Evolutionary conservation across 371 early-diverging fungal species (phyloP).

Genomic region (Entomophthora muscae): DNA sequence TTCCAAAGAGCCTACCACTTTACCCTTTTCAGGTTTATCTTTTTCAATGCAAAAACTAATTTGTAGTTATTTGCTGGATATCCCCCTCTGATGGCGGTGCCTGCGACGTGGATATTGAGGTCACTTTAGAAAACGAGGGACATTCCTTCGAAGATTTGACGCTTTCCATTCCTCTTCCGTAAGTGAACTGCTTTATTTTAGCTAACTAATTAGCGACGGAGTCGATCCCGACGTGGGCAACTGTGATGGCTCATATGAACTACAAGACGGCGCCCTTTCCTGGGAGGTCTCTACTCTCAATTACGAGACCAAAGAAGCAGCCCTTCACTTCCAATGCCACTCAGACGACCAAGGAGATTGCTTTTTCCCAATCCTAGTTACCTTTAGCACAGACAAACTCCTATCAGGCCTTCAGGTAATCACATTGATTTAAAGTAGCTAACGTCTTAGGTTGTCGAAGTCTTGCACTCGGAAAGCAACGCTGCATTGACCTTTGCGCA

Average conservation of each 20-base stretch:
- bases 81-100: constrained; percentile 72
- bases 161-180: constrained; percentile 79
- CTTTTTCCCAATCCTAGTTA: constrained; percentile 79
- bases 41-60: background rate
- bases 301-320: constrained; percentile 48
- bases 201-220: constrained; percentile 25
- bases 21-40: constrained; percentile 59
- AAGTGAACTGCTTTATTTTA: constrained; percentile 15
- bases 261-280: constrained; percentile 53
- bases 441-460: background rate
- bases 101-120: constrained; percentile 87
- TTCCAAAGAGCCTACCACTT: constrained; percentile 55
- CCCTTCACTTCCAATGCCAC: constrained; percentile 67
- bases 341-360: constrained; percentile 51
- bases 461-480: background rate
- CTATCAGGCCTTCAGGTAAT: constrained; percentile 58
- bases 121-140: constrained; percentile 56
- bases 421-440: background rate
- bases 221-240: constrained; percentile 51
- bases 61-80: constrained; percentile 89
- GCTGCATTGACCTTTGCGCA: background rate
- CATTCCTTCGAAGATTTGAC: constrained; percentile 71
- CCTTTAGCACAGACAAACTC: constrained; percentile 48
- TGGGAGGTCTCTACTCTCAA: constrained; percentile 82
- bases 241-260: constrained; percentile 58